Conservation (phyloP, 1,139 yeast species). For the Diutina siamensis region DNA sequence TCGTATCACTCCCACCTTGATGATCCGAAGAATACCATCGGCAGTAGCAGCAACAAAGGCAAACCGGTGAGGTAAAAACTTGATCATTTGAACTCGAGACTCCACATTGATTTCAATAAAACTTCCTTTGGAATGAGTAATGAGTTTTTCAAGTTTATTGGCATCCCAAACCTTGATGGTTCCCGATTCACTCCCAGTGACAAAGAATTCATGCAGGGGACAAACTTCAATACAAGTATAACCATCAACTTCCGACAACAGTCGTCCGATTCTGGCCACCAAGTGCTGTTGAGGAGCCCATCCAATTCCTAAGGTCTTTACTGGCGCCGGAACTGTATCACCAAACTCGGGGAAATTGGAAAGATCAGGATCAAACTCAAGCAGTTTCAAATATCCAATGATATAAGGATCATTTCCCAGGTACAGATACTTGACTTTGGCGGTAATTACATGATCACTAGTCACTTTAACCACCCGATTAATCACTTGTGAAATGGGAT, state of each 20-base stretch:
- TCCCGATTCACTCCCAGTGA: slow-evolving; percentile 75
- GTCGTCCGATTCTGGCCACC: slow-evolving; percentile 39
- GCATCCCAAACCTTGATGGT: slow-evolving; percentile 70
- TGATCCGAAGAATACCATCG: slow-evolving; percentile 51
- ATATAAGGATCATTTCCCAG: slow-evolving; percentile 58
- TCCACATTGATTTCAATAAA: slow-evolving; percentile 36
- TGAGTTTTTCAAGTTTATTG: slow-evolving; percentile 49
- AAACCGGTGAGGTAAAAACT: slow-evolving; percentile 48
- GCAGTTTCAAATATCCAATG: slow-evolving; percentile 39
- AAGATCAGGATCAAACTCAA: slow-evolving; percentile 45
- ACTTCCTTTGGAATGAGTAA: slow-evolving; percentile 41
- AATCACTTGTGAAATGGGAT: neutral
- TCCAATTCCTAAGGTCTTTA: slow-evolving; percentile 11
- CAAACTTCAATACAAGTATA: slow-evolving; percentile 47
- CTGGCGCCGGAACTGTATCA: slow-evolving; percentile 10
- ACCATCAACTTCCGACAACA: slow-evolving; percentile 17
- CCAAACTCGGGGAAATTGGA: slow-evolving; percentile 69
- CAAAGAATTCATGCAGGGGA: slow-evolving; percentile 55
- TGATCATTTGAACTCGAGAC: slow-evolving; percentile 34
- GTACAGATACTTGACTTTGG: slow-evolving; percentile 42
- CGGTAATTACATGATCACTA: slow-evolving; percentile 25
- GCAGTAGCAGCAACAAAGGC: slow-evolving; percentile 57
- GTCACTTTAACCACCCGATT: slow-evolving; percentile 22
- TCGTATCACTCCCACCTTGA: slow-evolving; percentile 40
- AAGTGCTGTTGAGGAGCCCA: slow-evolving; percentile 29